Evolutionary conservation across 257 asterid genomes (phyloP), one percentile per base, ranked within the genome.

Genomic region (Nicotiana attenuata): DNA sequence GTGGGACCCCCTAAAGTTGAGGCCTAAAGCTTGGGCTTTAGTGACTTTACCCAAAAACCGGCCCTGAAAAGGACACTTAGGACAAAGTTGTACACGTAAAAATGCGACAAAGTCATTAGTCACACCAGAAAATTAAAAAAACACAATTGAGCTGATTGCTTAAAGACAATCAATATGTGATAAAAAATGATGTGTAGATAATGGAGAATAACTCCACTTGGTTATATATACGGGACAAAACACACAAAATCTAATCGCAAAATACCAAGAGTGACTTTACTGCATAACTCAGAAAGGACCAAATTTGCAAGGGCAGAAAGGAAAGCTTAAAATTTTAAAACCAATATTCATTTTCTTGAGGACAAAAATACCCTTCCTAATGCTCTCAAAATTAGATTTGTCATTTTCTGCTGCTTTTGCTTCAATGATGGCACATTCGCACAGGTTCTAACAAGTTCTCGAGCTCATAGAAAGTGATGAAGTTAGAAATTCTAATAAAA

Each of bases 181-280:
- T 81, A 56, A 85, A 79, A 76, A 33, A 83, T 82, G 57, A 83
- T 81, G 76, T 60, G 82, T 85, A 82, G 80, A 59, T 75, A 80
- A 81, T 87, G 77, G 81, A 67, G 88, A 85, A 35, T 60, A 33
- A 17, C 66, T n/a, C 61, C 61, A 71, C 85, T 83, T 79, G 80
- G 53, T 20, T 28, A 28, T 28, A 28, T 71, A 64, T 20, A 63
- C 76, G 52, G 55, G 89, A 87, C 85, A 87, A 90, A 85, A 33
- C 83, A 56, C 73, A 71, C 55, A 71, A 85, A 80, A 84, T 88
- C 83, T 81, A 83, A 88, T 85, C 84, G 65, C 81, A 78, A 35
- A 90, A 88, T 76, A 82, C 85, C 83, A 77, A 89, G 85, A 82
- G 81, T 56, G 50, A 38, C 85, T 82, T 78, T 73, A 66, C 45